A percentile compares a stretch with the other conserved stretches of the same genome.
phyloP scores from a whole-genome alignment of 345 rosid genomes.

The Physaria fendleri region DNA sequence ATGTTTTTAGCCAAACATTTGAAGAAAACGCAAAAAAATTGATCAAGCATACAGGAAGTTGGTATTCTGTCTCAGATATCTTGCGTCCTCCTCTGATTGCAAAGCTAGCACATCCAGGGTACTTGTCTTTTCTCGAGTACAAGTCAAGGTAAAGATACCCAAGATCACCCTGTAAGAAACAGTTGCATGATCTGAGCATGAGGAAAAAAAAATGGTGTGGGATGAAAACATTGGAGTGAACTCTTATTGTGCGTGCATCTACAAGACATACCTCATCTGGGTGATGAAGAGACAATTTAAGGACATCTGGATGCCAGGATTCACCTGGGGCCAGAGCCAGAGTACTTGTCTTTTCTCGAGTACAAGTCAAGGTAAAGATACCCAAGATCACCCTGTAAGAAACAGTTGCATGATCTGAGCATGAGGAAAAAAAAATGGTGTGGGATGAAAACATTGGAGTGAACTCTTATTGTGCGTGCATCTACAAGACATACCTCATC shows the following conservation, averaged over 20 bases:
- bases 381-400: slow-evolving; percentile 83
- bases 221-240: not conserved
- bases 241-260: not conserved
- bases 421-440: slow-evolving; percentile 5
- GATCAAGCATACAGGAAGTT: slow-evolving; percentile 70
- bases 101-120: slow-evolving; percentile 98
- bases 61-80: slow-evolving; percentile 79
- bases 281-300: slow-evolving; percentile 77
- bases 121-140: slow-evolving; percentile 74
- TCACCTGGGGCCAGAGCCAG: slow-evolving; percentile 88
- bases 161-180: slow-evolving; percentile 66
- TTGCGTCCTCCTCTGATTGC: slow-evolving; percentile 81
- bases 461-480: not conserved
- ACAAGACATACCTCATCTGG: slow-evolving; percentile 65
- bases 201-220: not conserved
- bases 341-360: slow-evolving; percentile 79
- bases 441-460: not conserved
- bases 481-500: slow-evolving; percentile 55
- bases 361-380: slow-evolving; percentile 84
- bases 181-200: slow-evolving; percentile 9
- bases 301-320: slow-evolving; percentile 93
- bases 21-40: not conserved
- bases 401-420: slow-evolving; percentile 3
- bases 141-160: slow-evolving; percentile 91
- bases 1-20: not conserved